A percentile compares a stretch with the other conserved stretches of the same genome.
These are phyloP conservation scores for Escallonia rubra DNA, from an alignment of 129 eudicot species.

Conservation along the genomic window DNA sequence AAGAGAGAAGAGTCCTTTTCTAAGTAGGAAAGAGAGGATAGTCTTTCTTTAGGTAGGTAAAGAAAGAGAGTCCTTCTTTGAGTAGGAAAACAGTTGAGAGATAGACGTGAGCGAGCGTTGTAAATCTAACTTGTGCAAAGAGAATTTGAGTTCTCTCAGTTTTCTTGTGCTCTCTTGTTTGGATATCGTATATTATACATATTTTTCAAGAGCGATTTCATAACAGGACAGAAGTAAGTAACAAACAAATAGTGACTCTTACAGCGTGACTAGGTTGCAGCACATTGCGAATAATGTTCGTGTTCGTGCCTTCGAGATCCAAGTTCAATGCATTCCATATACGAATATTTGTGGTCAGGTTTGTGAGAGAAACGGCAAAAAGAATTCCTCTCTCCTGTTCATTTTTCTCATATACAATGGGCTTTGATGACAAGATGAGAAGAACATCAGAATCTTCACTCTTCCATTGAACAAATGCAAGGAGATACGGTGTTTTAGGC, in stretches of 20 bases:
- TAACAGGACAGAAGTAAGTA: background rate
- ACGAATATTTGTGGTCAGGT: constrained; percentile 59
- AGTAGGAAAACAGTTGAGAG: too few species aligned
- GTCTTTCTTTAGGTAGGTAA: too few species aligned
- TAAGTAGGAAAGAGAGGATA: too few species aligned
- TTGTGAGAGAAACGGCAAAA: constrained; percentile 44
- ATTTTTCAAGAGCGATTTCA: too few species aligned
- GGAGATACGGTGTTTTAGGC: constrained; percentile 18
- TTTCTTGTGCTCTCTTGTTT: too few species aligned
- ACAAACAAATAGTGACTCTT: constrained; percentile 6
- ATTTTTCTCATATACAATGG: constrained; percentile 9
- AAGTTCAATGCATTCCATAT: constrained; percentile 58
- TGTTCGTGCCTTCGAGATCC: constrained; percentile 5
- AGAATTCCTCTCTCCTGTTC: background rate
- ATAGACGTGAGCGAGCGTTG: too few species aligned
- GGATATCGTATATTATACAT: too few species aligned
- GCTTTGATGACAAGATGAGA: constrained; percentile 20
- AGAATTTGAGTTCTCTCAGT: too few species aligned
- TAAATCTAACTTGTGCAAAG: too few species aligned
- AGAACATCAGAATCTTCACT: background rate
- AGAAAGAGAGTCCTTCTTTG: too few species aligned
- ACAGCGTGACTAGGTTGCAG: constrained; percentile 29
- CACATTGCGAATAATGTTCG: constrained; percentile 27
- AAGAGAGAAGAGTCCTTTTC: too few species aligned
- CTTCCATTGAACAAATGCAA: constrained; percentile 31